Evolutionary conservation across 192 early-diverging fungal species (phyloP), one percentile per base, ranked within the genome.

Genomic region (Backusella tarrabulga): DNA sequence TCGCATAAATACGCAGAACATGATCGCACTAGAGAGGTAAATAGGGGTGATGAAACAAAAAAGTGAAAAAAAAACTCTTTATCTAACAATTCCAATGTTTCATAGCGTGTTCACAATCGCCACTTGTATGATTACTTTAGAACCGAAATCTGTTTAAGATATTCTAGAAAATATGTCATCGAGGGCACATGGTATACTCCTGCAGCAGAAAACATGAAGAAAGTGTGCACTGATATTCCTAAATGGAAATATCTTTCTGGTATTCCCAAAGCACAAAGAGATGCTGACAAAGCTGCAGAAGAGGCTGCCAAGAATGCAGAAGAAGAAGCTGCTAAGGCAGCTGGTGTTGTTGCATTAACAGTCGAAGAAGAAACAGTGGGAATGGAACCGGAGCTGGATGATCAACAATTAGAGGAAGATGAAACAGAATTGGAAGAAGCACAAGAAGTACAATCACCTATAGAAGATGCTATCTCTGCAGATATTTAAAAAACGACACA

Each of bases 121-220:
- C 72, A 83, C 0, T 41, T 88, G 11, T 88, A 88, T 34, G 69
- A 81, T 11, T 77, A 78, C 4, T 88, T 88, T 76, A 73, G 87
- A 71, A 86, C 87, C 70, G 87, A 88, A 70, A 32, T 84, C 1
- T 88, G 87, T 60, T 72, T 84, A 56, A 78, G 87, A 41, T 88
- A 88, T 63, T 83, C 80, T 29, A 83, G 81, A 52, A 75, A 82
- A 66, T 85, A 85, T 77, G 82, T 85, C n/a, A 75, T 81, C 35
- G 77, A 73, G 29, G 77, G 77, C 32, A 79, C 74, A 56, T 78
- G 83, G 70, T 66, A 80, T 7, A 73, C 79, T 21, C 34, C 76
- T 71, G 78, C 75, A 50, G 81, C 84, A 4, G 54, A 60, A 56
- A 87, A 87, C 63, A 80, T 85, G 77, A 76, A 46, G 29, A 76